phyloP scores from a whole-genome alignment of 352 stramenopile species.

The Pythium guiyangense region DNA sequence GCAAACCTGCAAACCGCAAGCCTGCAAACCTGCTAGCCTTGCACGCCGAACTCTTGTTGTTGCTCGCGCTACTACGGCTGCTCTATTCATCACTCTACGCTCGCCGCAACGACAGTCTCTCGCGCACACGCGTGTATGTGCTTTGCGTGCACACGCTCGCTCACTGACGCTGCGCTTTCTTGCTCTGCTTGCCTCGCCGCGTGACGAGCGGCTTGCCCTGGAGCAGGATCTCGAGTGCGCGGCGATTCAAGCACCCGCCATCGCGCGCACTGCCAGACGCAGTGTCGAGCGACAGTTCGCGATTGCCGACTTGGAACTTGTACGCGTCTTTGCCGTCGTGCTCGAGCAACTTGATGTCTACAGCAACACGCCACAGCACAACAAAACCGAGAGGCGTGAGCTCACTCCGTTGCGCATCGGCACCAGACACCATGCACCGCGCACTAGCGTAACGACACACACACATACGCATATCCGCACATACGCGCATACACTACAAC shows the following conservation, averaged over 20 bases:
- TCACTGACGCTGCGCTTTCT: constrained; percentile 32
- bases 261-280: constrained; percentile 5
- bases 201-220: constrained; percentile 66
- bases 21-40: too few species aligned
- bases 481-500: constrained; percentile 2
- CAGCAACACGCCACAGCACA: too few species aligned
- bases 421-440: too few species aligned
- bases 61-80: too few species aligned
- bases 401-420: background rate
- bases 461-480: too few species aligned
- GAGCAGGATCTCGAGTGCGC: constrained; percentile 63
- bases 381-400: background rate
- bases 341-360: too few species aligned
- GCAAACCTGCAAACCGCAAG: too few species aligned
- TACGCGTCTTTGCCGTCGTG: too few species aligned
- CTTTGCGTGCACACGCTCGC: background rate
- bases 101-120: background rate
- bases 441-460: background rate
- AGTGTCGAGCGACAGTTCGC: too few species aligned
- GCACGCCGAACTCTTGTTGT: too few species aligned
- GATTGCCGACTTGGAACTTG: too few species aligned
- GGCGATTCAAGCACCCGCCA: constrained; percentile 46
- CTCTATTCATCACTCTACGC: too few species aligned
- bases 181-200: constrained; percentile 55
- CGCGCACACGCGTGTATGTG: background rate